These are phyloP conservation scores for Candida koratica DNA, from an alignment of 805 yeast genomes.

Conservation along the genomic window DNA sequence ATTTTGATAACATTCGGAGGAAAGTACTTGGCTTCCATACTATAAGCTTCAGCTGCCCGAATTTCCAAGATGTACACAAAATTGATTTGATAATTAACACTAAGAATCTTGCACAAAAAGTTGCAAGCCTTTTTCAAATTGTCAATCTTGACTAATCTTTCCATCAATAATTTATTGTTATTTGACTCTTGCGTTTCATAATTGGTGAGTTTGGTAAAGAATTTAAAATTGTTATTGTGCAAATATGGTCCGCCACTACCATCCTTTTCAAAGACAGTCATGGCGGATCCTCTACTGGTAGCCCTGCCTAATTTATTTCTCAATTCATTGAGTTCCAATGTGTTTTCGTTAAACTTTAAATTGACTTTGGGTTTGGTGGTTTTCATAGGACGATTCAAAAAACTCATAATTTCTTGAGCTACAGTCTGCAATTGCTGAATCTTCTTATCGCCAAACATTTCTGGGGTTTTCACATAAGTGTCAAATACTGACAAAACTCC, in stretches of 20 bases:
- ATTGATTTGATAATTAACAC: conserved; percentile 32
- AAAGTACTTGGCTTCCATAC: conserved; percentile 38
- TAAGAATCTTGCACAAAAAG: conserved; percentile 34
- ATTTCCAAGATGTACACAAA: conserved; percentile 51
- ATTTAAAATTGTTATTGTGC: conserved; percentile 45
- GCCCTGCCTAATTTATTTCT: conserved; percentile 51
- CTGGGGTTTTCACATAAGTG: conserved; percentile 30
- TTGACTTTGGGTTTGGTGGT: background rate
- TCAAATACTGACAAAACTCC: conserved; percentile 64
- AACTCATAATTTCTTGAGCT: conserved; percentile 40
- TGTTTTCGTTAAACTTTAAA: conserved; percentile 13
- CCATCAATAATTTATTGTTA: conserved; percentile 31
- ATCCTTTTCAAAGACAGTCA: conserved; percentile 55
- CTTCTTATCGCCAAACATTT: conserved; percentile 28
- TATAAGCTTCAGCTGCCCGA: conserved; percentile 44
- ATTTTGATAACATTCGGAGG: conserved; percentile 42
- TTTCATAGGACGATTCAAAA: conserved; percentile 33
- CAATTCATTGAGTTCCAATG: conserved; percentile 28
- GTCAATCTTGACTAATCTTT: conserved; percentile 30
- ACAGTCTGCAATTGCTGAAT: conserved; percentile 33
- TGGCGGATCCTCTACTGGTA: conserved; percentile 39
- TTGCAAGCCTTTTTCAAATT: conserved; percentile 44
- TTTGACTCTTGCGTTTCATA: conserved; percentile 11
- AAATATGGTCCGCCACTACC: conserved; percentile 62
- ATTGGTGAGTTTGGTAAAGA: conserved; percentile 16